Evolutionary conservation across 306 rosid species (phyloP).

Genomic region (Dryas octopetala): DNA sequence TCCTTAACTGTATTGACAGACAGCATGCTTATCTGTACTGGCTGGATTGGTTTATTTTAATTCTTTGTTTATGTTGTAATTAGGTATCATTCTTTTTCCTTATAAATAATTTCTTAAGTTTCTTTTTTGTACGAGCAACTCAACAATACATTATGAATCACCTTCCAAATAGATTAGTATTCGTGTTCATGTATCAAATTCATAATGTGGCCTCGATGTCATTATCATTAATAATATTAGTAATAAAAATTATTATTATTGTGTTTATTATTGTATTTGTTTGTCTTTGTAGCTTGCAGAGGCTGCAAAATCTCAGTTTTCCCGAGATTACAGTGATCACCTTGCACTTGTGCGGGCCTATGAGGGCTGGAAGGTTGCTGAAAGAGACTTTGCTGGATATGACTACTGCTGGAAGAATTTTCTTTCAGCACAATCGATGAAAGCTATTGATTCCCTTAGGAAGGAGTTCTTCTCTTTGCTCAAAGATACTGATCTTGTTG

Average conservation of each 20-base stretch:
- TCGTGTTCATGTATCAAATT: neutral
- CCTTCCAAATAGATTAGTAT: too few species aligned
- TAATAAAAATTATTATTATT: neutral
- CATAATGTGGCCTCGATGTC: neutral
- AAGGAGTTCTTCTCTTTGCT: constrained; percentile 72
- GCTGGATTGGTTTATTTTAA: neutral
- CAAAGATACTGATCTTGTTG: constrained; percentile 71
- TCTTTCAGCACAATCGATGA: constrained; percentile 84
- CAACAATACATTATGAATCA: too few species aligned
- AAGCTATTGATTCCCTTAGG: constrained; percentile 91
- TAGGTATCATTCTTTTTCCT: neutral
- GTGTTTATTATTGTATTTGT: constrained; percentile 9
- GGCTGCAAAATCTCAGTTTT: constrained; percentile 85
- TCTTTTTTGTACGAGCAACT: too few species aligned
- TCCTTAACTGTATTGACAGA: too few species aligned
- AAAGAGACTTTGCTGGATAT: constrained; percentile 63
- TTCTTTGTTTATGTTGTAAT: neutral
- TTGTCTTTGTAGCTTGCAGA: constrained; percentile 76
- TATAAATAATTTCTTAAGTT: too few species aligned
- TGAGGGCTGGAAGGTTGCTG: constrained; percentile 90
- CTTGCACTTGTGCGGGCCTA: constrained; percentile 85
- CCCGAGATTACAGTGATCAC: constrained; percentile 81
- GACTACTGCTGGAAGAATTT: constrained; percentile 97
- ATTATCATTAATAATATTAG: neutral
- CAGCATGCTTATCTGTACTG: neutral